Evolutionary conservation across 768 basidiomycete species (phyloP).

Genomic region (Tylopilus subfusipes): DNA sequence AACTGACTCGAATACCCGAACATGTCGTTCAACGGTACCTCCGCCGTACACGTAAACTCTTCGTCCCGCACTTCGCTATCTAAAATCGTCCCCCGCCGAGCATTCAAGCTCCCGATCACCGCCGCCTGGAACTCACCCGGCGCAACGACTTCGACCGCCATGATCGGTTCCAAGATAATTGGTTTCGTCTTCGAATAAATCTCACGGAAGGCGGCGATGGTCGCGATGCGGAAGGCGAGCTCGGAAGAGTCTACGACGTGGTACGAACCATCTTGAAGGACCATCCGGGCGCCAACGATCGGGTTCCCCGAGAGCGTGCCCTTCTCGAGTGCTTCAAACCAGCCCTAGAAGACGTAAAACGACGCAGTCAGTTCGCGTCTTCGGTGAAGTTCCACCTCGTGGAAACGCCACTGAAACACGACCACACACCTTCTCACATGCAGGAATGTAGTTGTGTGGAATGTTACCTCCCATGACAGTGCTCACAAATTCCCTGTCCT

Average conservation of each 20-base stretch:
- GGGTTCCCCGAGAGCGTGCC: constrained; percentile 86
- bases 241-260: constrained; percentile 97
- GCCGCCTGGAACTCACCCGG: constrained; percentile 93
- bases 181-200: constrained; percentile 73
- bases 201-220: constrained; percentile 91
- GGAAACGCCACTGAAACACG: background rate
- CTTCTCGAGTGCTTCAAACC: constrained; percentile 90
- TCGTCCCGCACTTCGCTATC: constrained; percentile 97
- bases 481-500: constrained; percentile 82
- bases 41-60: constrained; percentile 88
- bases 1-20: constrained; percentile 95
- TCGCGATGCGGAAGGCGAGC: constrained; percentile 87
- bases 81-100: constrained; percentile 87
- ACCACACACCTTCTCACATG: constrained; percentile 77
- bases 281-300: constrained; percentile 80
- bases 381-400: background rate
- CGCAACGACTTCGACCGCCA: constrained; percentile 96
- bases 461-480: constrained; percentile 90
- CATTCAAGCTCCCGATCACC: constrained; percentile 93
- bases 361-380: background rate
- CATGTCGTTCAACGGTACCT: constrained; percentile 97
- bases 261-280: constrained; percentile 87
- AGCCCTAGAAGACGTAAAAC: constrained; percentile 56
- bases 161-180: constrained; percentile 94
- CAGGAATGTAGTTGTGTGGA: constrained; percentile 89